Base-by-base conservation (phyloP, 805 yeast species). In the Monosporozyma siamensis region DNA sequence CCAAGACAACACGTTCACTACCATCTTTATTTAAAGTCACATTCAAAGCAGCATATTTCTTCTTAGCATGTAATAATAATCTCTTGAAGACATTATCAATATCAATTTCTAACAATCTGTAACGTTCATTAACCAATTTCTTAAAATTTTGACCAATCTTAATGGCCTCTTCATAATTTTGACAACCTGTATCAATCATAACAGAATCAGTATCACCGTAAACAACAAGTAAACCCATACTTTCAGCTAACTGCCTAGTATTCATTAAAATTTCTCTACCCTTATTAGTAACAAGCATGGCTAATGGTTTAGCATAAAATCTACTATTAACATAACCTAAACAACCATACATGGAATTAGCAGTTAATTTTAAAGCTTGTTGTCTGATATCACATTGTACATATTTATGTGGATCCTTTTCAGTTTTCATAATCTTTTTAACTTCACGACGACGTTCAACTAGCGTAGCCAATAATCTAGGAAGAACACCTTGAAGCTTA, bases 301-400 rank as follows among this genome's bases (percentile, higher is more conserved):
- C 98, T 52, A 92, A 70, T 0, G 97, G 96, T 56, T 85, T 82
- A 10, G 98, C 98, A 57, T 89, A 90, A 63, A 92, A 92, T 55
- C 98, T 75, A 18, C 97, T 87, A 54, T 82, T 75, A 6, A 82
- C 83, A 61, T 80, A 89, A 52, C 98, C 98, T 54, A 92, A 73
- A 74, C 97, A 92, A 58, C 98, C 98, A 66, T 92, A 92, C 97
- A 92, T 90, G n/a, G 98, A 92, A 65, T 92, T 92, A 23, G 98
- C 98, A 2, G 98, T 94, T 59, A 92, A 71, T 61, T 92, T 92
- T 59, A 92, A 74, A 0, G 98, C 97, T 61, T 83, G 94, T 64
- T 92, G 98, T 57, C 89, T 86, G 57, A 89, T 88, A 61, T 92
- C 97, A 70, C 82, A 87, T 57, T 90, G 96, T 0, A 85, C 82